Evolutionary conservation across 352 stramenopile genomes (phyloP).

Genomic region (Phytophthora tubulina): DNA sequence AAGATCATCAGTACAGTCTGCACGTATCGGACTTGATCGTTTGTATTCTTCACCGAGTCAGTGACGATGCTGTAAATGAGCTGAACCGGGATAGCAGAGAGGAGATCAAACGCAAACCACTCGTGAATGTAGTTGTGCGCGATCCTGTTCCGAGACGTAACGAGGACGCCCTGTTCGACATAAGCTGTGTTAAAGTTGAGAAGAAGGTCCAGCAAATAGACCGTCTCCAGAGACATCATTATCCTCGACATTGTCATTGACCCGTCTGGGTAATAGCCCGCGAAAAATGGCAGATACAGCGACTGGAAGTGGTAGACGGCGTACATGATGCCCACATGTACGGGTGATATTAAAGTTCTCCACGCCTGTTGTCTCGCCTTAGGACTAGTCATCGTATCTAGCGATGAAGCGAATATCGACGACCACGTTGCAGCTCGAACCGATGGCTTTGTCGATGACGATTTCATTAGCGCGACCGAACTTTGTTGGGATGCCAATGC

Average conservation of each 20-base stretch:
- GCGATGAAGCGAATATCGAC: slow-evolving; percentile 10
- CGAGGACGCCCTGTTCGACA: slow-evolving; percentile 12
- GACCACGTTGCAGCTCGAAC: neutral
- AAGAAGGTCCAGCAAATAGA: slow-evolving; percentile 16
- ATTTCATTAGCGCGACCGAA: slow-evolving; percentile 6
- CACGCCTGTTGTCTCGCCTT: slow-evolving; percentile 1
- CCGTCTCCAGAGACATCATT: slow-evolving; percentile 8
- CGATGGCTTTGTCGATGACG: slow-evolving; percentile 22
- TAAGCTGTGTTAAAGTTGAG: slow-evolving; percentile 36
- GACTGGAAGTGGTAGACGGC: slow-evolving; percentile 22
- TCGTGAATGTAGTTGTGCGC: slow-evolving; percentile 16
- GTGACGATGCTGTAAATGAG: neutral
- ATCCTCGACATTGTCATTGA: neutral
- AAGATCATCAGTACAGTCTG: slow-evolving; percentile 33
- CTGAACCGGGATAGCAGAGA: slow-evolving; percentile 17
- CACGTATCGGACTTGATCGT: neutral
- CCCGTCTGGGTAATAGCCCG: slow-evolving; percentile 12
- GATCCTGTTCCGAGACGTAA: slow-evolving; percentile 28
- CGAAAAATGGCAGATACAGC: slow-evolving; percentile 19
- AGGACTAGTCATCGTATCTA: neutral
- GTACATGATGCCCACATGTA: slow-evolving; percentile 17
- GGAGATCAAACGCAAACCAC: slow-evolving; percentile 29
- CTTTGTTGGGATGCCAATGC: neutral
- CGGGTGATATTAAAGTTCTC: neutral
- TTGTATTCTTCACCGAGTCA: neutral